Conservation (phyloP, 2,329 filamentous ascomycete species). For the Sordariomycetes sp. region DNA sequence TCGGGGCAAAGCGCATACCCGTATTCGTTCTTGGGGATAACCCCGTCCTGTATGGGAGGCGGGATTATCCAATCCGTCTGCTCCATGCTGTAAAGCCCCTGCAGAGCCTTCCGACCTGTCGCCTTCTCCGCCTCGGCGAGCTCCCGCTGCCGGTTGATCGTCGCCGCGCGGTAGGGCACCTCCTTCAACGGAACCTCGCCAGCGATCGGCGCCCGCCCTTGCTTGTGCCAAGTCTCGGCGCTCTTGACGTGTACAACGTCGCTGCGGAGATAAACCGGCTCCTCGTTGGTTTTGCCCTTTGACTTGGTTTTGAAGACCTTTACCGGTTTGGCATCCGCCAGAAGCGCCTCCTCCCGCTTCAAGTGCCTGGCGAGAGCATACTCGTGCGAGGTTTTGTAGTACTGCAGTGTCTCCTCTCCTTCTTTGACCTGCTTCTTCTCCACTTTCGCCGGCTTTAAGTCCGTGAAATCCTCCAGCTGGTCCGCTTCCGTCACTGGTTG, state of each 20-base stretch:
- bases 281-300: constrained; percentile 64
- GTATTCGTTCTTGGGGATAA: constrained; percentile 89
- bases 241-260: constrained; percentile 83
- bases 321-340: constrained; percentile 55
- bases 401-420: constrained; percentile 74
- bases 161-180: constrained; percentile 86
- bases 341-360: constrained; percentile 81
- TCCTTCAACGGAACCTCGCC: constrained; percentile 72
- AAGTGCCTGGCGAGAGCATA: constrained; percentile 80
- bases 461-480: constrained; percentile 66
- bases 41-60: constrained; percentile 68
- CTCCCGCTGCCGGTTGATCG: constrained; percentile 74
- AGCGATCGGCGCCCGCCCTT: constrained; percentile 64
- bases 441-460: constrained; percentile 61
- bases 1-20: constrained; percentile 33
- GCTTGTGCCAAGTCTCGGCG: constrained; percentile 95
- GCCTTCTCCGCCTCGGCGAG: constrained; percentile 75
- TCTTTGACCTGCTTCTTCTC: constrained; percentile 65
- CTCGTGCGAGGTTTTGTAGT: constrained; percentile 76
- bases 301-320: constrained; percentile 64
- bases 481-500: constrained; percentile 59
- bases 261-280: constrained; percentile 68
- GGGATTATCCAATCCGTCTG: constrained; percentile 97
- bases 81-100: constrained; percentile 71
- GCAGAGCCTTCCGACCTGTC: constrained; percentile 72